Base-by-base conservation (phyloP, 768 basidiomycete species). In the Trametes villosa region DNA sequence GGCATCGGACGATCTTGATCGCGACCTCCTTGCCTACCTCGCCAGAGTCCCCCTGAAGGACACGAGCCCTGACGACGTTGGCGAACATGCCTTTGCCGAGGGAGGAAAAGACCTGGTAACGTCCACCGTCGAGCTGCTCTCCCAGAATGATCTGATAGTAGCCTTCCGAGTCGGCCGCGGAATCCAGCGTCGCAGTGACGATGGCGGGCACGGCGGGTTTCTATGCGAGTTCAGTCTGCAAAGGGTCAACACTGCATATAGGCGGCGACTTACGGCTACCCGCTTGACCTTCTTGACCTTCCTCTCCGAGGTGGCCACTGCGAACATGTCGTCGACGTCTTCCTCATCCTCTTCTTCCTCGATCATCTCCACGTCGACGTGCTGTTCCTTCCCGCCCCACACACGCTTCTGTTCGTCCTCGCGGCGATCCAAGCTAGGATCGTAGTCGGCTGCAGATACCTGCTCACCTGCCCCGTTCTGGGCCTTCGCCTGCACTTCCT, bases 31-130 rank as follows among this genome's bases (percentile, higher is more conserved):
- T 78, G 40, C 86, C 82, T 36, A 62, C 64, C 51, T 83, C 80
- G 57, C 79, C 77, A 11, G 80, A 57, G 33, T 91, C 89, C 51
- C 81, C 79, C 75, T 88, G 78, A 44, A 96, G 78, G 11, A 94
- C 83, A 31, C 93, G 86, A 9, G 96, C 96, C 46, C 92, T 85
- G 27, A 98, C 94, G 50, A 99, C 97, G 57, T 92, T 94, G 48
- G 95, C 94, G 72, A 98, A 99, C 96, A 99, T 99, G 48, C 97
- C 97, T 72, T 96, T 96, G 18, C 97, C 97, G n/a, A 98, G 80
- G 48, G 86, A 92, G 48, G 93, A 94, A 66, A 91, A 95, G 11
- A 99, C 94, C 72, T 97, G 94, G 71, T 98, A 99, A 41, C 91
- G 85, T 6, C 92, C 95, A 27, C 88, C 85, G 69, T 97, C 96